Evolutionary conservation across 192 early-diverging fungal genomes (phyloP), one percentile per base, ranked within the genome.

Genomic region (Pilobolus umbonatus): DNA sequence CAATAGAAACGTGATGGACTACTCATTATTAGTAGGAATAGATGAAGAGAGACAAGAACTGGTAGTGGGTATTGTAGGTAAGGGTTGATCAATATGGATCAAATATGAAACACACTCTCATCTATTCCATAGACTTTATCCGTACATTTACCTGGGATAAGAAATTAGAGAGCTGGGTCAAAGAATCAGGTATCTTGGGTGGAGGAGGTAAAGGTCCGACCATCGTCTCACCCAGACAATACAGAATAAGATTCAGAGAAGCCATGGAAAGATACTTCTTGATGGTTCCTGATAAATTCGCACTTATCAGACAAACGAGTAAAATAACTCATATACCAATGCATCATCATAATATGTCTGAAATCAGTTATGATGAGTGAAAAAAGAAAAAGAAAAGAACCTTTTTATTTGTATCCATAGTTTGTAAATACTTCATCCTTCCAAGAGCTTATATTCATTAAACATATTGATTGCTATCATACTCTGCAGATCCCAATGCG

Each of bases 71-170:
- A 98, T 99, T 51, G 93, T 99, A 59, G 88, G 88, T 89, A 76
- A 63, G 73, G n/a, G n/a, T n/a, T 34, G 24, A 32, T 35, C 8
- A 10, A 55, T 39, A n/a, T 48, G 34, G 14, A n/a, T 28, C 25
- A 7, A n/a, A 12, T 22, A n/a, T 34, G 24, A 62, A 22, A n/a
- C 22, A 50, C 30, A 35, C 28, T 57, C 60, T 9, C 1, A 36
- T 39, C n/a, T 38, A 17, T 44, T 5, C 28, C 21, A 19, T 46
- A 72, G 96, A 99, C 65, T 98, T 93, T 75, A 96, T 98, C 42
- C 86, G 95, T 44, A 93, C 93, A 6, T 99, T 95, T 68, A 99
- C 95, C 0, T 99, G 95, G 94, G 96, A 99, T 68, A 99, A 99
- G 76, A 93, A 93, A 72, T 66, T 99, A 15, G 96, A 99, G 67